These are phyloP conservation scores for Sclerotinia subarctica DNA, from an alignment of 2,329 filamentous ascomycete species.

Conservation along the genomic window DNA sequence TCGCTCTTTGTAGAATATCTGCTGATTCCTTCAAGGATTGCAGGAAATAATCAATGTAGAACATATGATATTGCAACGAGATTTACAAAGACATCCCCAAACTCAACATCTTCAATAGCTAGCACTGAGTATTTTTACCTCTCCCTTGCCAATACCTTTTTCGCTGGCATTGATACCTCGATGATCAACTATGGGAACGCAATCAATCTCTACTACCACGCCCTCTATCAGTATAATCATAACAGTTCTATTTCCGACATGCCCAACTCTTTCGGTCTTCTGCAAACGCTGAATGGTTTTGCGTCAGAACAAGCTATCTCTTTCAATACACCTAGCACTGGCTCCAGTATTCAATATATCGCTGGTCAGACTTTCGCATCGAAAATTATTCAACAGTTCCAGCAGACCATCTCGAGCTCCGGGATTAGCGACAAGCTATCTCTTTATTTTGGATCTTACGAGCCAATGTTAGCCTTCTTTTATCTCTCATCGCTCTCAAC, in stretches of 20 bases:
- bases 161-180: conserved; percentile 23
- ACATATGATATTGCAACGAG: conserved; percentile 26
- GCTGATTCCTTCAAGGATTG: conserved; percentile 27
- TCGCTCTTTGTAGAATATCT: not conserved
- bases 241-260: conserved; percentile 44
- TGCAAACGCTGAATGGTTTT: conserved; percentile 54
- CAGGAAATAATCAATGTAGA: conserved; percentile 31
- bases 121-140: conserved; percentile 28
- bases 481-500: conserved; percentile 45
- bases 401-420: conserved; percentile 39
- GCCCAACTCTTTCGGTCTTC: conserved; percentile 47
- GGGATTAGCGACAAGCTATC: conserved; percentile 48
- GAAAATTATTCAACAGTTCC: conserved; percentile 45
- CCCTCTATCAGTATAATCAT: conserved; percentile 52
- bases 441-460: conserved; percentile 52
- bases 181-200: conserved; percentile 43
- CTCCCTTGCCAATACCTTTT: conserved; percentile 28
- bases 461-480: conserved; percentile 56
- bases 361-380: conserved; percentile 52
- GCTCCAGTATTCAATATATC: conserved; percentile 42
- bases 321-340: conserved; percentile 58
- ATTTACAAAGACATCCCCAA: conserved; percentile 11
- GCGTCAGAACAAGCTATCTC: conserved; percentile 66
- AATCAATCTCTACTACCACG: conserved; percentile 58
- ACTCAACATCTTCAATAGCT: conserved; percentile 1